Conservation (phyloP, 2,329 filamentous ascomycete genomes). For the Colletotrichum tofieldiae region DNA sequence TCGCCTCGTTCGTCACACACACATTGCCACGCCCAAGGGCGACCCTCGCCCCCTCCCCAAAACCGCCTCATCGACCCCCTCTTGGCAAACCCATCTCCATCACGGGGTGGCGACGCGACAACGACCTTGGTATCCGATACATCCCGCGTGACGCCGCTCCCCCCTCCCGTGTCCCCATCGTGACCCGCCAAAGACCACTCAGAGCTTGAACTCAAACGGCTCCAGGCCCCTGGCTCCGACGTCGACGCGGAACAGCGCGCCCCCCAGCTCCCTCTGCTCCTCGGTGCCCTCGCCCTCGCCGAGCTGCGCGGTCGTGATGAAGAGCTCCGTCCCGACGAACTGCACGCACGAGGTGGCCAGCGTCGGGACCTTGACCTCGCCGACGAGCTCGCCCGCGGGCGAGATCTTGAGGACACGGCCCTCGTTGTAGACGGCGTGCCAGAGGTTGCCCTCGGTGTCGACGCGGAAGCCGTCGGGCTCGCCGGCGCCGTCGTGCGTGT, state of each 20-base stretch:
- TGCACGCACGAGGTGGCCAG: slow-evolving; percentile 85
- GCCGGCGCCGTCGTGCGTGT: slow-evolving; percentile 75
- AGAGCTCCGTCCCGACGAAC: slow-evolving; percentile 82
- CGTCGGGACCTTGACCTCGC: slow-evolving; percentile 83
- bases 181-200: neutral
- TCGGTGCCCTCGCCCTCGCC: slow-evolving; percentile 75
- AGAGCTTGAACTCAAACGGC: slow-evolving; percentile 75
- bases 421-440: slow-evolving; percentile 89
- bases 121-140: neutral
- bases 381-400: slow-evolving; percentile 78
- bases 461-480: slow-evolving; percentile 89
- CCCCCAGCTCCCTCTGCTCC: slow-evolving; percentile 73
- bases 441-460: slow-evolving; percentile 88
- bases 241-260: slow-evolving; percentile 82
- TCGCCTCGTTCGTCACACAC: neutral
- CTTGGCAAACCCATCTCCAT: neutral
- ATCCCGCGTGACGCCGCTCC: slow-evolving; percentile 2
- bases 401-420: slow-evolving; percentile 82
- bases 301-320: slow-evolving; percentile 83
- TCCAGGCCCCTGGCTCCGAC: slow-evolving; percentile 79
- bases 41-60: no score
- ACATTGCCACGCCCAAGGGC: neutral
- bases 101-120: neutral
- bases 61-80: neutral
- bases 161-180: neutral